phyloP scores from a whole-genome alignment of 2,329 filamentous ascomycete genomes.

The Fusarium sp. region DNA sequence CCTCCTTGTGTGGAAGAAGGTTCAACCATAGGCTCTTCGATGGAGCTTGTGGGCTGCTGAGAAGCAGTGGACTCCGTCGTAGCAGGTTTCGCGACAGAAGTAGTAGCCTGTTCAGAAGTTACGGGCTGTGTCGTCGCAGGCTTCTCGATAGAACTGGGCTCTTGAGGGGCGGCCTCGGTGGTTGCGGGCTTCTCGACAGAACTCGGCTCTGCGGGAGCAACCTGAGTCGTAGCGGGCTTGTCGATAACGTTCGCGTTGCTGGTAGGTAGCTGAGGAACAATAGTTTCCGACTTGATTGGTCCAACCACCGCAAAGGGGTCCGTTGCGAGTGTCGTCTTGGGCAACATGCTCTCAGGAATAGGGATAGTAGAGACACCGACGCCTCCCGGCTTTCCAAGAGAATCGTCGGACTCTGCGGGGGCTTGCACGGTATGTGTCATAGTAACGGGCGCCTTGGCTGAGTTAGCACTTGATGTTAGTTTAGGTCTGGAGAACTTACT shows the following conservation, averaged over 20 bases:
- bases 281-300: constrained; percentile 1
- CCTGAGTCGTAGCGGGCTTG: not conserved
- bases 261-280: constrained; percentile 5
- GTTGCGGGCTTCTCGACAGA: not conserved
- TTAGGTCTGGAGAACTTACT: constrained; percentile 14
- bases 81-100: not conserved
- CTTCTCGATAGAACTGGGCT: not conserved
- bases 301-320: constrained; percentile 35
- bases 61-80: not conserved
- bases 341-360: constrained; percentile 43
- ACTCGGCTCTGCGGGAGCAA: not conserved
- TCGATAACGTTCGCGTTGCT: not conserved
- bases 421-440: constrained; percentile 37
- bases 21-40: constrained; percentile 1
- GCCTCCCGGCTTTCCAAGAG: not conserved
- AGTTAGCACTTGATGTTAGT: not conserved
- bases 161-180: not conserved
- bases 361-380: constrained; percentile 47
- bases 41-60: not conserved
- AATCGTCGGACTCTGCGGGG: constrained; percentile 20
- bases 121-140: not conserved
- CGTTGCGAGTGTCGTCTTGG: constrained; percentile 47
- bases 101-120: not conserved
- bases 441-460: constrained; percentile 29
- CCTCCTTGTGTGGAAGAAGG: constrained; percentile 11